Evolutionary conservation across 2,329 filamentous ascomycete species (phyloP), one percentile per base, ranked within the genome.

Genomic region (Torrubiella hemipterigena): DNA sequence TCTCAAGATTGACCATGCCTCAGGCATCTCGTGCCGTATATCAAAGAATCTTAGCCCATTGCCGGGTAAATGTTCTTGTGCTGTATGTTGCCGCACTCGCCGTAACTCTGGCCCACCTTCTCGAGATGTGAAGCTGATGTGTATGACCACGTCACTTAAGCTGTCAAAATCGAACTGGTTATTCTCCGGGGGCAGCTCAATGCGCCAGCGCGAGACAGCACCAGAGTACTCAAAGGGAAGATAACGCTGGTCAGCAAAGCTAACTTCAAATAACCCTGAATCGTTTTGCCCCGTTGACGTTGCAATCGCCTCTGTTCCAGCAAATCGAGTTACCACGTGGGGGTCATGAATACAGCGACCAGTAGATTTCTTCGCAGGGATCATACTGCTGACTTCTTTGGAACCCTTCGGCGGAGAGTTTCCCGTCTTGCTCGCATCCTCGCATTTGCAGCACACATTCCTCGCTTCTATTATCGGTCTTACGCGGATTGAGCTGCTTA

Each of bases 201-300:
- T 24, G 2, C 34, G 29, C 54, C 54, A 60, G 7, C 18, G 24
- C 26, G 36, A 41, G 27, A 58, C 45, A 4, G 38, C 52, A 4
- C 58, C 58, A 4, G 52, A 47, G 13, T 46, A 42, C 37, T 61
- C 58, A 31, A 61, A 61, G 3, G 58, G 57, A 5, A 45, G 17
- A 33, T 50, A 57, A 3, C 48, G 40, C 14, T 50, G 44, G 22
- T 42, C 45, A 4, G 18, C 23, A 38, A 56, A 52, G 34, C 33
- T 32, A 18, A 55, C 37, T 11, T 58, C 47, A 34, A 59, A 56
- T 2, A 47, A 25, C n/a, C 56, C 56, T 3, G 36, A 16, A 36
- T 61, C 58, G 17, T 31, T 33, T 15, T 34, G 31, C 8, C 35
- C 32, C 10, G 17, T 34, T 6, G 26, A 30, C 4, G 28, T 33